Base-by-base conservation (phyloP, 495 filamentous ascomycete genomes). In the Lasiosphaeriaceae sp. region DNA sequence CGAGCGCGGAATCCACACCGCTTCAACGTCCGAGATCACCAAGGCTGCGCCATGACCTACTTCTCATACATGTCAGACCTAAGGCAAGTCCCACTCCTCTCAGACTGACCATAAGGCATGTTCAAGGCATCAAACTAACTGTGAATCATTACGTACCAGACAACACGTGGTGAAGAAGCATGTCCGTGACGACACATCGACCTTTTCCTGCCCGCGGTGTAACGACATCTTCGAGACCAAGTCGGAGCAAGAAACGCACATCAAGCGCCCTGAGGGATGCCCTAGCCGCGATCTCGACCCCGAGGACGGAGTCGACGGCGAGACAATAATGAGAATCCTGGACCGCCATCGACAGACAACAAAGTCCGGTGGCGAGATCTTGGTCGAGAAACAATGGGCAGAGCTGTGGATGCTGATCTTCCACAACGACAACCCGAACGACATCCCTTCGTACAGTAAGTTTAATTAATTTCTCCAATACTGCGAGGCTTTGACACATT, bases 11-110 rank as follows among this genome's bases (percentile, higher is more conserved):
- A 55, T 20, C 53, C 53, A 3, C 17, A 19, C 17, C 43, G 53
- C 24, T 55, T 55, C 41, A 55, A 55, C 23, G 53, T 55, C 2
- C 46, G 53, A 16, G 53, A 55, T 11, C 53, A 55, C 44, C 46
- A 44, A 26, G 46, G 26, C 16, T 55, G 53, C 26, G 53, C 53
- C 9, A 55, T 55, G 53, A 55, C 53, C 7, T 47, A 47, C 24
- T 55, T 55, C 22, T 47, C 53, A 41, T 37, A 35, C n/a, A 47
- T 55, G 24, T 55, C 53, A 14, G 53, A 55, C 53, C 53, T 55
- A 11, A 44, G 52, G 52, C 43, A 24, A 52, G 31, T n/a, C n/a
- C n/a, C n/a, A n/a, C n/a, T n/a, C 17, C 3, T 21, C 1, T 2
- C 14, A 16, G 7, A 1, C 34, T 14, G 21, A 34, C 34, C 37